Evolutionary conservation across 2,329 filamentous ascomycete species (phyloP).

Genomic region (Colletotrichum trifolii): DNA sequence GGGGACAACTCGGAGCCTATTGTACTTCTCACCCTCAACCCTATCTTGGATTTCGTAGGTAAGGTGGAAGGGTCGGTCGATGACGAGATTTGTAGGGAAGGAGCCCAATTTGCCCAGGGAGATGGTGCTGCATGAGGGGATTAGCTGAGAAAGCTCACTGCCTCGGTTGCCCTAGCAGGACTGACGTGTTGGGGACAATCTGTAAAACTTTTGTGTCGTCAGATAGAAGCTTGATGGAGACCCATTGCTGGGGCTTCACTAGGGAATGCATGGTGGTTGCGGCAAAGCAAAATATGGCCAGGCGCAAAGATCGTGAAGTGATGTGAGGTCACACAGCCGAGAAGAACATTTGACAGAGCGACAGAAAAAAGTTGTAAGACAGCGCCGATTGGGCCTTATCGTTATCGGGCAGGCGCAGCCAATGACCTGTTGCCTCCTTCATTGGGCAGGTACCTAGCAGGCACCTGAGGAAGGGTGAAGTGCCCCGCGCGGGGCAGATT

Average conservation of each 20-base stretch:
- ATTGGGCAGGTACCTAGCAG: too few relatives aligned
- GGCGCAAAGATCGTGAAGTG: background rate
- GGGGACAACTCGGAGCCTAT: conserved; percentile 80
- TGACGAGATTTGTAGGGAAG: conserved; percentile 88
- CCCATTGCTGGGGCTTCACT: conserved; percentile 70
- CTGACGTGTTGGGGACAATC: conserved; percentile 69
- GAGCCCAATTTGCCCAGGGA: conserved; percentile 92
- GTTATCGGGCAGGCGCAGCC: conserved; percentile 12
- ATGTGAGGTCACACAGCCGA: background rate
- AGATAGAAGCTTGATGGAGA: conserved; percentile 68
- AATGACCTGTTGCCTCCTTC: too few relatives aligned
- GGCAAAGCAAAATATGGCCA: background rate
- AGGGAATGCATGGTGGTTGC: conserved; percentile 51
- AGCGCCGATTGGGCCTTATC: conserved; percentile 25
- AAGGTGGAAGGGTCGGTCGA: conserved; percentile 90
- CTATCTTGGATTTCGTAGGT: conserved; percentile 90
- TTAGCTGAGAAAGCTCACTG: conserved; percentile 10
- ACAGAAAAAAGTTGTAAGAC: conserved; percentile 18
- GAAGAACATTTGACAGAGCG: conserved; percentile 13
- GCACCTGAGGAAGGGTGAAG: background rate
- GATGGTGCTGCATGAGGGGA: conserved; percentile 70
- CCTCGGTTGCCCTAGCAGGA: conserved; percentile 1
- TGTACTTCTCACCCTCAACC: conserved; percentile 70
- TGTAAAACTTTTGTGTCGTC: conserved; percentile 68
- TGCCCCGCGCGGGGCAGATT: conserved; percentile 37